Evolutionary conservation across 352 stramenopile species (phyloP), one percentile per base, ranked within the genome.

Genomic region (Pilasporangium apinafurcum): DNA sequence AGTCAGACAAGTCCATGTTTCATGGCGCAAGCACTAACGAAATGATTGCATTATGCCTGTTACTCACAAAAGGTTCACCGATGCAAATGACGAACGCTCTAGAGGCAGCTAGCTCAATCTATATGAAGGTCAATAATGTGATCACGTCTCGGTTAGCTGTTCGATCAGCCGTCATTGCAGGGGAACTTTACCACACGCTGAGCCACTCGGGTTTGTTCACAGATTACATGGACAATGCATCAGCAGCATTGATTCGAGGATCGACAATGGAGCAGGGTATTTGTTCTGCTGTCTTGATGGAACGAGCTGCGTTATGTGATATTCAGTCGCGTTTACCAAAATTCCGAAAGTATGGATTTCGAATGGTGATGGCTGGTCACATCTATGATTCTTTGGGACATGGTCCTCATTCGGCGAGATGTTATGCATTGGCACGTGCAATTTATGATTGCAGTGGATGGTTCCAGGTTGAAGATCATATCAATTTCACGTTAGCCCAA

Each of bases 281-380:
- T 26, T 92, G 79, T 56, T 80, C 79, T 4, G 82, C 83, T n/a
- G 62, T 92, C 41, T 51, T 93, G 14, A 83, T 86, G 65, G 80
- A 93, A 42, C 61, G 78, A 13, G 78, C 83, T 5, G 82, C 78
- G 10, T 53, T 91, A 37, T 93, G 80, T 45, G 80, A 92, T 56
- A 46, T 91, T 4, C 79, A 81, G 27, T 64, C 73, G 8, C 64
- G 76, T 24, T 53, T 65, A 14, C 68, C 81, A 1, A 92, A 88
- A 38, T 92, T 90, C 38, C 80, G 83, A 48, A 95, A 95, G 40
- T 93, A 85, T 45, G 83, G 82, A 3, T 95, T 95, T 45, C 71
- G 83, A 44, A 89, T 95, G 82, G 78, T 95, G 31, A 94, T 95
- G 73, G 83, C 83, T 18, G 80, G 83, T 18, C 80, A 92, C 29